Evolutionary conservation across 2,329 filamentous ascomycete genomes (phyloP), one percentile per base, ranked within the genome.

Genomic region (Ophioceras dolichostomum): DNA sequence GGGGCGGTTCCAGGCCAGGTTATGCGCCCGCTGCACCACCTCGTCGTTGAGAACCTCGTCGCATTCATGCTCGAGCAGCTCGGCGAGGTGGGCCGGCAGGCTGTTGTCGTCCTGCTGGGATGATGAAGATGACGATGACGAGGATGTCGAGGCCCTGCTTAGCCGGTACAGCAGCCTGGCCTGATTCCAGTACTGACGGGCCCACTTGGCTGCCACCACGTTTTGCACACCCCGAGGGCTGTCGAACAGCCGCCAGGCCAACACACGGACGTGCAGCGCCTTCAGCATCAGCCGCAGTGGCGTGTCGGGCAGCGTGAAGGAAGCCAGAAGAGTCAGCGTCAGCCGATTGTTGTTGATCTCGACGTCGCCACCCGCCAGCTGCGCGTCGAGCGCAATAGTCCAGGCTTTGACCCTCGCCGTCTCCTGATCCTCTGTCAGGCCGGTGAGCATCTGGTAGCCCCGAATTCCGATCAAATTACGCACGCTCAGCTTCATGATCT

Each of bases 381-480:
- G 89, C 19, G 89, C 87, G 57, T 96, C 89, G 38, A 95, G 72
- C 12, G 88, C 88, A 50, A 94, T 94, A 24, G 81, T 74, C 89
- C 89, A 96, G 0, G 87, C 85, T 60, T 94, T 91, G 49, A 94
- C 73, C 20, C 89, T 76, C 6, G 85, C 88, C 36, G 73, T 75
- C 56, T 95, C 89, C 55, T 94, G 80, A 40, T 94, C 86, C 46
- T 82, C 77, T 2, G 81, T 89, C 34, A 83, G 73, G 1, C 86
- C 85, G 2, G 83, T 89, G 28, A 94, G 61, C 52, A 77, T 69
- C 39, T 87, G 80, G 54, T 91, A 95, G 9, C 80, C 68, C 20
- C 80, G 72, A 46, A 78, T 70, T 28, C 89, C 88, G 43, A 94
- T 75, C 1, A 83, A 56, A 46, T 86, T 87, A 32, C 85, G 76